A percentile compares a stretch with the other conserved stretches of the same genome.
These are phyloP conservation scores for Euphorbia celastroides DNA, from an alignment of 441 rosid genomes.

Conservation along the genomic window DNA sequence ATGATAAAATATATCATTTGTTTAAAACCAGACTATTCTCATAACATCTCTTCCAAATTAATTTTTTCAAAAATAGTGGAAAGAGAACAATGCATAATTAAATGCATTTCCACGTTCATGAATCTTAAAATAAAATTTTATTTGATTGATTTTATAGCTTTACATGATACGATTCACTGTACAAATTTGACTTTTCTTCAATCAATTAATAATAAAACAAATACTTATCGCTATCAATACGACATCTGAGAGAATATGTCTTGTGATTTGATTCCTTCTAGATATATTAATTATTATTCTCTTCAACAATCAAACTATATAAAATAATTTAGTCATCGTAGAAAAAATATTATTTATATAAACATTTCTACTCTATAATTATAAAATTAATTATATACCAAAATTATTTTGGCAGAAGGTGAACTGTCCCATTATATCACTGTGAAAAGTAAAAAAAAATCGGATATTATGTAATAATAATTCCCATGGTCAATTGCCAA, in stretches of 20 bases:
- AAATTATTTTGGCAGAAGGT: neutral
- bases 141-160: neutral
- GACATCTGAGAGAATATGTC: slow-evolving; percentile 2
- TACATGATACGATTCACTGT: slow-evolving; percentile 2
- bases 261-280: slow-evolving; percentile 5
- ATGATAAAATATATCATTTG: neutral
- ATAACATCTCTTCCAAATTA: neutral
- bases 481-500: no score
- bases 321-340: neutral
- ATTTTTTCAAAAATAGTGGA: neutral
- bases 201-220: neutral
- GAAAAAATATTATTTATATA: neutral
- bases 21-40: neutral
- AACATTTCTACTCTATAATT: neutral
- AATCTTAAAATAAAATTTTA: neutral
- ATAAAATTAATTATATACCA: no score
- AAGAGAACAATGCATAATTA: neutral
- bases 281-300: neutral
- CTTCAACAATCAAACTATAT: neutral
- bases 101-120: neutral
- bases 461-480: no score
- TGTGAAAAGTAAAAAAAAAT: no score
- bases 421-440: neutral
- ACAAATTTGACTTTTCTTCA: slow-evolving; percentile 15
- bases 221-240: neutral